Evolutionary conservation across 2,329 filamentous ascomycete genomes (phyloP).

Genomic region (Zymoseptoria passerinii): DNA sequence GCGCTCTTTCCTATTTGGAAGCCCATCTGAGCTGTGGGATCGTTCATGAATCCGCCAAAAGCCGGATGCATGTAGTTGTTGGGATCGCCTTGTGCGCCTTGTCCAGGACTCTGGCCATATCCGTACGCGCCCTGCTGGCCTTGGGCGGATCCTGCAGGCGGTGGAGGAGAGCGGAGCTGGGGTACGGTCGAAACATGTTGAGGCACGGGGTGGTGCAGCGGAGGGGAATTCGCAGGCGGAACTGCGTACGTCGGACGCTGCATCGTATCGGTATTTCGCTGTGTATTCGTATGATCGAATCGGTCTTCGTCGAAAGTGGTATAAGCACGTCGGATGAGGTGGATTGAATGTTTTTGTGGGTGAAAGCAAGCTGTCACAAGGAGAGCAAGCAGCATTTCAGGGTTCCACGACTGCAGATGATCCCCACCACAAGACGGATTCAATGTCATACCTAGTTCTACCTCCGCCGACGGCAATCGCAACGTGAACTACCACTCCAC

Average conservation of each 20-base stretch:
- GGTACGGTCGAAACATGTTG: conserved; percentile 98
- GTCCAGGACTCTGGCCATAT: conserved; percentile 49
- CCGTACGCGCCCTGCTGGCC: conserved; percentile 58
- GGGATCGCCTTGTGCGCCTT: conserved; percentile 31
- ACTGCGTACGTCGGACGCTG: conserved; percentile 78
- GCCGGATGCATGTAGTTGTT: conserved; percentile 43
- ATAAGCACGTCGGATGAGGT: not conserved
- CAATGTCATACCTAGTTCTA: not conserved
- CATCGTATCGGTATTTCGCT: conserved; percentile 49
- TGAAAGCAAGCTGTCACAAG: not conserved
- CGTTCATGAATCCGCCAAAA: conserved; percentile 91
- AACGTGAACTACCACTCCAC: not conserved
- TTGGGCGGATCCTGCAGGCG: conserved; percentile 59
- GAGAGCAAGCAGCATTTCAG: not conserved
- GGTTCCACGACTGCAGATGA: not conserved
- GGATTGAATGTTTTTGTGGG: not conserved
- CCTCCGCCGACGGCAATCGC: not conserved
- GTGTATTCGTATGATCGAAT: not conserved
- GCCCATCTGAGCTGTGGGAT: conserved; percentile 89
- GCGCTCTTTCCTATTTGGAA: conserved; percentile 90
- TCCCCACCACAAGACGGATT: not conserved
- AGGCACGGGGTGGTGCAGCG: conserved; percentile 91
- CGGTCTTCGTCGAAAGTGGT: not conserved
- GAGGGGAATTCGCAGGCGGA: conserved; percentile 67
- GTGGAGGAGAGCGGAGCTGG: conserved; percentile 87